These are phyloP conservation scores for Leccinellum rugosiceps DNA, from an alignment of 768 basidiomycete genomes.

Conservation along the genomic window DNA sequence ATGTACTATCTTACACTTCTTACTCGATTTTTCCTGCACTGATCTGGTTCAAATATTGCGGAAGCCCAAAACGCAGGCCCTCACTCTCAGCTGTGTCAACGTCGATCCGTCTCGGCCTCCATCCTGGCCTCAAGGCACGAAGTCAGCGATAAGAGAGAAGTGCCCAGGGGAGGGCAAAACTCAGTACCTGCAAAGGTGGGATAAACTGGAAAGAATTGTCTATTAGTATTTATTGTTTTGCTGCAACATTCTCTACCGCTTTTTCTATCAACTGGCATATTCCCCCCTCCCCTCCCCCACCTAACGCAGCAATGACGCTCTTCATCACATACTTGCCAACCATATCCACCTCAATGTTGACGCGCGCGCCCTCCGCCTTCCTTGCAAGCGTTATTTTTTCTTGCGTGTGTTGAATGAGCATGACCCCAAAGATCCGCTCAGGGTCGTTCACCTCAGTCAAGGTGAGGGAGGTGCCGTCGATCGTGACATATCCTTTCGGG, in stretches of 20 bases:
- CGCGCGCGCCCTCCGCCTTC: constrained; percentile 74
- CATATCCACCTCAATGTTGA: constrained; percentile 96
- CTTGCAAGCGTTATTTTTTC: constrained; percentile 75
- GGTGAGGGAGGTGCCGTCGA: constrained; percentile 94
- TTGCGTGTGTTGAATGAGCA: constrained; percentile 96
- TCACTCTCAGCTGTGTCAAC: no score
- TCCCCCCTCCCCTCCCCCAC: constrained; percentile 48
- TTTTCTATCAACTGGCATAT: constrained; percentile 52
- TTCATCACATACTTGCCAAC: constrained; percentile 90
- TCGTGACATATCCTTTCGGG: constrained; percentile 89
- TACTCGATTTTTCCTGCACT: no score
- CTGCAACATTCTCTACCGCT: constrained; percentile 37
- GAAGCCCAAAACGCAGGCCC: no score
- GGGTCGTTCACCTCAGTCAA: constrained; percentile 73
- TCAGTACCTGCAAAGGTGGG: no score
- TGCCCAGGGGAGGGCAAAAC: no score
- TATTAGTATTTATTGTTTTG: constrained; percentile 36
- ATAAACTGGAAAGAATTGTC: no score
- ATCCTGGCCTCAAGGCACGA: no score
- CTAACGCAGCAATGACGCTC: constrained; percentile 68
- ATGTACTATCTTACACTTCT: neutral
- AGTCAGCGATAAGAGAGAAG: no score
- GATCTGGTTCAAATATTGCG: no score
- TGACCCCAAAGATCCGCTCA: constrained; percentile 71
- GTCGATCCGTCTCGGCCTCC: no score